Evolutionary conservation across 495 filamentous ascomycete species (phyloP).

Genomic region (Penicillium paxilli): DNA sequence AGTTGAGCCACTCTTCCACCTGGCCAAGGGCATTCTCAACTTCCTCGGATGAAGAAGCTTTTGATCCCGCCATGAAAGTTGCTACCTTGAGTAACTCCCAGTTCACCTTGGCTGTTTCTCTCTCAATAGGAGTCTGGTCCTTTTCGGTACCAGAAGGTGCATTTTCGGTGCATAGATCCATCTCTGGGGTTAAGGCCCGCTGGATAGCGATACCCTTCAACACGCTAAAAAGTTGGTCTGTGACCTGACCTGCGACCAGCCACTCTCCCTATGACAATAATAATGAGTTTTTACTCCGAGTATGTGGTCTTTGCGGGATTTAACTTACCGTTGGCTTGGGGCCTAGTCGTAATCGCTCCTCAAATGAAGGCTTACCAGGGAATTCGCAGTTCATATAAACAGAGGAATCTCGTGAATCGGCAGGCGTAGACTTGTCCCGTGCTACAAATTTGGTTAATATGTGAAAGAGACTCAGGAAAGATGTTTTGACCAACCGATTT

Average conservation of each 20-base stretch:
- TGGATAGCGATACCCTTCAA: constrained; percentile 34
- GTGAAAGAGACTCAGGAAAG: background rate
- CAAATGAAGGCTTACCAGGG: constrained; percentile 35
- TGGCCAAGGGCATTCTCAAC: constrained; percentile 29
- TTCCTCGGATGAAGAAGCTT: constrained; percentile 30
- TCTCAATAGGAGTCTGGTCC: constrained; percentile 39
- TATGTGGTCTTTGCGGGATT: background rate
- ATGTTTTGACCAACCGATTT: constrained; percentile 33
- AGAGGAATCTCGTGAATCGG: constrained; percentile 36
- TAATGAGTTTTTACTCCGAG: background rate
- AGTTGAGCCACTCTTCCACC: constrained; percentile 37
- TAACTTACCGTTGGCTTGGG: constrained; percentile 39
- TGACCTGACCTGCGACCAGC: constrained; percentile 36
- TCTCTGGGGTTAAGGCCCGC: constrained; percentile 29
- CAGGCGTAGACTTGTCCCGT: constrained; percentile 23
- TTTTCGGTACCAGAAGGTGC: constrained; percentile 20
- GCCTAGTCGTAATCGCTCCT: constrained; percentile 41
- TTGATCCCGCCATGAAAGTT: constrained; percentile 39
- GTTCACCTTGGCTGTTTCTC: constrained; percentile 33
- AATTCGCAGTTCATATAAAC: constrained; percentile 51
- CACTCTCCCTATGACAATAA: constrained; percentile 35
- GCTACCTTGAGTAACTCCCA: constrained; percentile 32
- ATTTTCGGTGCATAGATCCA: constrained; percentile 30
- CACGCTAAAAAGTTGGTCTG: constrained; percentile 36
- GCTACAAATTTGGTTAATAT: constrained; percentile 22